Evolutionary conservation across 495 filamentous ascomycete genomes (phyloP).

Genomic region (Talaromyces trachyspermus): DNA sequence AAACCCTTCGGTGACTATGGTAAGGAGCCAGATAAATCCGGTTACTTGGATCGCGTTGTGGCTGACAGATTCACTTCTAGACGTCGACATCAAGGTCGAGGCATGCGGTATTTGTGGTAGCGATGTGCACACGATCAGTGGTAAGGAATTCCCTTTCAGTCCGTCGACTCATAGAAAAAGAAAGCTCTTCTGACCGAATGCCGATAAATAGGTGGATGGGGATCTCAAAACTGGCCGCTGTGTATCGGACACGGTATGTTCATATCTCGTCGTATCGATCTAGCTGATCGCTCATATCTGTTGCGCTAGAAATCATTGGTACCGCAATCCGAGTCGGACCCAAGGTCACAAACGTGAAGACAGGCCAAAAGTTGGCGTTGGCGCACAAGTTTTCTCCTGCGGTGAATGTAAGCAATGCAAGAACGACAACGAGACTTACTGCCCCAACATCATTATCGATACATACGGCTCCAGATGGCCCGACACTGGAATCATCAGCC

Average conservation of each 20-base stretch:
- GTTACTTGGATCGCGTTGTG: neutral
- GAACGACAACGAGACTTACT: conserved; percentile 73
- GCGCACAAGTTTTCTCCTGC: conserved; percentile 69
- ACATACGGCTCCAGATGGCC: conserved; percentile 62
- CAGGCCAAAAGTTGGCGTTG: conserved; percentile 72
- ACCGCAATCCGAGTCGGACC: conserved; percentile 63
- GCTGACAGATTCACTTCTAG: conserved; percentile 18
- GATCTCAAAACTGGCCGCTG: conserved; percentile 56
- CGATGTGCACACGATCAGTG: conserved; percentile 71
- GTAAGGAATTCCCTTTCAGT: conserved; percentile 14
- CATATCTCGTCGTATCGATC: neutral
- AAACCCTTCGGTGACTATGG: conserved; percentile 66
- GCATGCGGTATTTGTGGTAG: conserved; percentile 74
- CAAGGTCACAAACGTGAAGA: conserved; percentile 57
- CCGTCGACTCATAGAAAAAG: neutral
- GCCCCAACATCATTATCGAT: conserved; percentile 51
- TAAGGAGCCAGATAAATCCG: conserved; percentile 14
- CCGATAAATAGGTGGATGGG: conserved; percentile 53
- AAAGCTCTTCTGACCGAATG: conserved; percentile 7
- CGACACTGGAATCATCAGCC: conserved; percentile 51
- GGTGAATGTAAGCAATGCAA: conserved; percentile 62
- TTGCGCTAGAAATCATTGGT: conserved; percentile 67
- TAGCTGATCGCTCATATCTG: too few species aligned
- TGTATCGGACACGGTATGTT: conserved; percentile 58
- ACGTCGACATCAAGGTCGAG: conserved; percentile 66